A percentile compares a stretch with the other conserved stretches of the same genome.
Conservation (phyloP, 2,329 filamentous ascomycete genomes). For the Cercospora citrullina region DNA sequence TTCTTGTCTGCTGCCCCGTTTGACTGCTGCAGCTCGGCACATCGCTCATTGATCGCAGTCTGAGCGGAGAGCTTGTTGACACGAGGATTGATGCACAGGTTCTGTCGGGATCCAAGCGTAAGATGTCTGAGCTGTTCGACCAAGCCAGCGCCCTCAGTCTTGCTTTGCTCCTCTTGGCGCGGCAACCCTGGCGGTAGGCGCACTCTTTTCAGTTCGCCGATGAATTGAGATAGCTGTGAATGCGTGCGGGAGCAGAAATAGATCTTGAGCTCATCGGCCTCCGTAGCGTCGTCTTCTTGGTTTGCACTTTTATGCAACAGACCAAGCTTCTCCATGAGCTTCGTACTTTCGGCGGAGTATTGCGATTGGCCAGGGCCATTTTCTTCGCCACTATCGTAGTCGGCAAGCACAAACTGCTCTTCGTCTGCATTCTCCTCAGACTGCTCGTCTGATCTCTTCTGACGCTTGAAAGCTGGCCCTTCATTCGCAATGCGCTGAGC, state of each 20-base stretch:
- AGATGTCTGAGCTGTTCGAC: constrained; percentile 73
- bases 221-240: constrained; percentile 86
- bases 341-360: constrained; percentile 69
- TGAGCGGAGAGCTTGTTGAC: constrained; percentile 69
- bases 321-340: constrained; percentile 65
- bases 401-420: constrained; percentile 71
- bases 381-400: constrained; percentile 67
- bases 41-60: constrained; percentile 89
- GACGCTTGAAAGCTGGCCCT: constrained; percentile 52
- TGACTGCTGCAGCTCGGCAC: constrained; percentile 82
- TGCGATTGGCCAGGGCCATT: constrained; percentile 24
- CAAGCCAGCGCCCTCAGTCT: constrained; percentile 9
- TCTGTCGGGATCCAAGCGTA: constrained; percentile 81
- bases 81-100: constrained; percentile 83
- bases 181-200: constrained; percentile 68
- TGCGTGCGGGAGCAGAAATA: constrained; percentile 93
- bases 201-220: constrained; percentile 78
- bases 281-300: constrained; percentile 44
- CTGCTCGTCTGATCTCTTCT: constrained; percentile 35
- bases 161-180: constrained; percentile 21
- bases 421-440: constrained; percentile 53
- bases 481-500: constrained; percentile 44
- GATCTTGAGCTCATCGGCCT: constrained; percentile 72
- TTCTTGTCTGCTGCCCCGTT: constrained; percentile 61
- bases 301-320: constrained; percentile 44